Conservation (phyloP, 305 asterid genomes). For the Euphrasia arctica region DNA sequence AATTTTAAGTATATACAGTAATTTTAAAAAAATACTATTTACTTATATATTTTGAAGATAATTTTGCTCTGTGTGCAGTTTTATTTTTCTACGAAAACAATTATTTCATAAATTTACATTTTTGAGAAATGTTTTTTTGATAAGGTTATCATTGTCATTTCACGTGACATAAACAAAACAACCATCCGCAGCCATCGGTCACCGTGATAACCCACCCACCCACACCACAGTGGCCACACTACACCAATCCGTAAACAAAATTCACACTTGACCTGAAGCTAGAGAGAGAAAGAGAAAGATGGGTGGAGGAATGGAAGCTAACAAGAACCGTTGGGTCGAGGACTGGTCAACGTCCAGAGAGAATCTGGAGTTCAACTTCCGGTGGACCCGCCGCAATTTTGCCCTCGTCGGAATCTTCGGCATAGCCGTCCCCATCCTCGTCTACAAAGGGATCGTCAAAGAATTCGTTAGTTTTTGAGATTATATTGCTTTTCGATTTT, state of each 20-base stretch:
- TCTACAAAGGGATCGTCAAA: conserved; percentile 85
- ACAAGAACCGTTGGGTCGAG: conserved; percentile 87
- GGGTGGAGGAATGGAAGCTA: conserved; percentile 95
- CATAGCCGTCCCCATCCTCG: conserved; percentile 64
- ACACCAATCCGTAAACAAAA: neutral
- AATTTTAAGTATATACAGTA: no score
- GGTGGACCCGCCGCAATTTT: conserved; percentile 88
- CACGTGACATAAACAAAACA: no score
- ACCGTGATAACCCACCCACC: no score
- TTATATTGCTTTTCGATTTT: neutral
- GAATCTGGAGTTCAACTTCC: conserved; percentile 84
- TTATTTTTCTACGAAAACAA: no score
- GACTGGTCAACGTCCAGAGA: conserved; percentile 81
- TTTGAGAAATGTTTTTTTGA: no score
- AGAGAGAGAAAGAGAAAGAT: conserved; percentile 38
- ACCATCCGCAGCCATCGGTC: no score
- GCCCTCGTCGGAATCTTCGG: conserved; percentile 89
- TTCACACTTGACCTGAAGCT: neutral
- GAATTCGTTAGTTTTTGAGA: conserved; percentile 59
- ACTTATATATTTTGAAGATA: no score
- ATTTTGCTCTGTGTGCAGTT: no score
- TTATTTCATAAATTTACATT: no score
- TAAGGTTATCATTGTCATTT: no score
- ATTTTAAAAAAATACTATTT: no score
- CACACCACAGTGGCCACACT: no score